Percentiles rank a stretch among this genome's conserved stretches.
These are phyloP conservation scores for Magnusiomyces suaveolens DNA, from an alignment of 1,139 yeast genomes.

Conservation along the genomic window DNA sequence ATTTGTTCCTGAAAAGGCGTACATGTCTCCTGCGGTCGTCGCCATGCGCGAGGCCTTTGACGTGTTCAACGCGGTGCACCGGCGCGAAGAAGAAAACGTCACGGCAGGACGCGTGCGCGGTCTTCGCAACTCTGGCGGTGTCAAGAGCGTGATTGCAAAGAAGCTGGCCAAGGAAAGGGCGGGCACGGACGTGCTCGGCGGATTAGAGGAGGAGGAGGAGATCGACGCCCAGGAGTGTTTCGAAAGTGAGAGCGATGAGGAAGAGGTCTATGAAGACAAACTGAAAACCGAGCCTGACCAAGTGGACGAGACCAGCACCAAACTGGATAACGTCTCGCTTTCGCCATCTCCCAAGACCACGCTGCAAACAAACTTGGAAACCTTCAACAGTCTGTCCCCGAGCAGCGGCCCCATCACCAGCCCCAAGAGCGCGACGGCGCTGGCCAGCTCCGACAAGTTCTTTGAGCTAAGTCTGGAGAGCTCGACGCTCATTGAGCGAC, in stretches of 20 bases:
- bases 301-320: background rate
- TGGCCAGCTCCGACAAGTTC: slow-evolving; percentile 2
- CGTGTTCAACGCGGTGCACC: slow-evolving; percentile 85
- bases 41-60: slow-evolving; percentile 94
- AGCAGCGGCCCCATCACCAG: background rate
- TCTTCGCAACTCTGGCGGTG: slow-evolving; percentile 2
- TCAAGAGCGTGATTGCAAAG: slow-evolving; percentile 2
- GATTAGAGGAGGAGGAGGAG: slow-evolving; percentile 11
- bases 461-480: slow-evolving; percentile 15
- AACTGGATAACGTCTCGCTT: background rate
- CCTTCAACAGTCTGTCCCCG: background rate
- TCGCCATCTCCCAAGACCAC: too few relatives aligned
- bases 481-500: slow-evolving; percentile 14
- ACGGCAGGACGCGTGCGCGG: slow-evolving; percentile 9
- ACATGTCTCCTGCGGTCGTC: slow-evolving; percentile 81
- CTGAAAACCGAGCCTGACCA: background rate
- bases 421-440: background rate
- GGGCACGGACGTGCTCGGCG: background rate
- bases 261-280: background rate
- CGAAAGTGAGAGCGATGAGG: background rate
- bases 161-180: background rate
- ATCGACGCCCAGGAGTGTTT: too few relatives aligned
- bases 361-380: background rate
- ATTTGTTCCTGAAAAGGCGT: slow-evolving; percentile 15
- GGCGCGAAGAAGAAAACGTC: slow-evolving; percentile 81